Percentiles rank a stretch among this genome's conserved stretches.
phyloP scores from a whole-genome alignment of 164 flowering plant genomes.

The Stephania cephalantha region DNA sequence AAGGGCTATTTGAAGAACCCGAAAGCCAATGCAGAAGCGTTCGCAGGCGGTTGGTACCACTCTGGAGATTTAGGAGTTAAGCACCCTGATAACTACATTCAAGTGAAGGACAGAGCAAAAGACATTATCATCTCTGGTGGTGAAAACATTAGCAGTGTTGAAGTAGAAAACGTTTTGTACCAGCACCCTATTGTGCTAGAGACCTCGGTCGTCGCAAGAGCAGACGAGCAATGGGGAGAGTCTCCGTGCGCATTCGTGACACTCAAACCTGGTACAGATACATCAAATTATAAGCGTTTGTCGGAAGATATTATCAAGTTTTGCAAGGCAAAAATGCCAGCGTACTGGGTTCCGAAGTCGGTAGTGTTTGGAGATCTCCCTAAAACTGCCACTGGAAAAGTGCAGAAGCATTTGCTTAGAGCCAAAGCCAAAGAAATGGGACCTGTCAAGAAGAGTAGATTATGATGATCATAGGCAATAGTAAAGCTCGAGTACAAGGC shows the following conservation, averaged over 20 bases:
- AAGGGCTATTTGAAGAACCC: slow-evolving; percentile 96
- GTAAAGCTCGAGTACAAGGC: too few species aligned
- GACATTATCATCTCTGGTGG: slow-evolving; percentile 97
- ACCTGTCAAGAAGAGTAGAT: slow-evolving; percentile 54
- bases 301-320: slow-evolving; percentile 66
- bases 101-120: slow-evolving; percentile 84
- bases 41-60: slow-evolving; percentile 84
- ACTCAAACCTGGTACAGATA: slow-evolving; percentile 39
- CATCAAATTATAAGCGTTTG: slow-evolving; percentile 33
- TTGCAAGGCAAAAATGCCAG: slow-evolving; percentile 67
- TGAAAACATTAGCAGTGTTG: slow-evolving; percentile 90
- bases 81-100: slow-evolving; percentile 82
- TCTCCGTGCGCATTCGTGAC: slow-evolving; percentile 92
- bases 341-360: slow-evolving; percentile 88
- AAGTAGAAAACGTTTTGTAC: slow-evolving; percentile 69
- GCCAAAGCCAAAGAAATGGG: slow-evolving; percentile 82
- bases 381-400: slow-evolving; percentile 91
- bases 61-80: slow-evolving; percentile 88
- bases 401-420: slow-evolving; percentile 90
- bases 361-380: slow-evolving; percentile 81
- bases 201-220: slow-evolving; percentile 81
- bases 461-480: slow-evolving; percentile 20
- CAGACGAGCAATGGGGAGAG: slow-evolving; percentile 90
- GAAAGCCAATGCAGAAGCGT: slow-evolving; percentile 72
- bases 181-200: slow-evolving; percentile 69